A percentile compares a stretch with the other conserved stretches of the same genome.
phyloP scores from a whole-genome alignment of 2,329 filamentous ascomycete genomes.

The Colletotrichum caudatum region DNA sequence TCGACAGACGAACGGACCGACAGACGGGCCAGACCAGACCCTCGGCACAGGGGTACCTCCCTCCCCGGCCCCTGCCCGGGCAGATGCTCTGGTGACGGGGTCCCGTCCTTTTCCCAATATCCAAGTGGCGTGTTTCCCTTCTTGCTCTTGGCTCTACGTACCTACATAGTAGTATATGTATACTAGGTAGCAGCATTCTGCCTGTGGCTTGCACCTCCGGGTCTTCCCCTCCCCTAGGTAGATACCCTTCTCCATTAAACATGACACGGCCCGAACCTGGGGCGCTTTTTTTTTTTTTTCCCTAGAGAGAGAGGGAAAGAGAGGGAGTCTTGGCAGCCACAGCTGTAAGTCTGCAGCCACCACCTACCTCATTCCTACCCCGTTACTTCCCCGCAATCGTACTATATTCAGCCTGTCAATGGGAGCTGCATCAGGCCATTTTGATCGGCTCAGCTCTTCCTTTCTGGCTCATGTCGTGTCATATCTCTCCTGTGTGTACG shows the following conservation, averaged over 20 bases:
- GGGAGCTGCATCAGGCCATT: conserved; percentile 41
- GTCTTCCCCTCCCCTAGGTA: neutral
- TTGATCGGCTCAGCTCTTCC: conserved; percentile 26
- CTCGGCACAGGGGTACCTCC: neutral
- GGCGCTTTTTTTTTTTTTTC: neutral
- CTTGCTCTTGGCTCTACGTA: neutral
- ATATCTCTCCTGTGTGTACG: conserved; percentile 9
- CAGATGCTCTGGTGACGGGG: conserved; percentile 18
- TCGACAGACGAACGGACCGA: neutral
- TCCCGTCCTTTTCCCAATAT: neutral
- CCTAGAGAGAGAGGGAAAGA: neutral
- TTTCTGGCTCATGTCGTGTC: conserved; percentile 22
- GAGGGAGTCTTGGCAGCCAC: neutral
- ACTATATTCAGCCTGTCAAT: conserved; percentile 35
- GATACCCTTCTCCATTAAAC: neutral
- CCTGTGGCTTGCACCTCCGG: neutral
- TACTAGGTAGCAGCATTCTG: neutral
- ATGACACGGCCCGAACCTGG: neutral
- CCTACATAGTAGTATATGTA: too few relatives aligned
- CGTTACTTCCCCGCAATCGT: conserved; percentile 39
- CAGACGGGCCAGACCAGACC: too few relatives aligned
- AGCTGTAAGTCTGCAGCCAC: conserved; percentile 4
- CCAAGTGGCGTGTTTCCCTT: neutral
- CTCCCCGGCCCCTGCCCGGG: neutral
- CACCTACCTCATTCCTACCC: conserved; percentile 13